phyloP scores from a whole-genome alignment of 1,139 yeast species.

The Pichia sp. region DNA sequence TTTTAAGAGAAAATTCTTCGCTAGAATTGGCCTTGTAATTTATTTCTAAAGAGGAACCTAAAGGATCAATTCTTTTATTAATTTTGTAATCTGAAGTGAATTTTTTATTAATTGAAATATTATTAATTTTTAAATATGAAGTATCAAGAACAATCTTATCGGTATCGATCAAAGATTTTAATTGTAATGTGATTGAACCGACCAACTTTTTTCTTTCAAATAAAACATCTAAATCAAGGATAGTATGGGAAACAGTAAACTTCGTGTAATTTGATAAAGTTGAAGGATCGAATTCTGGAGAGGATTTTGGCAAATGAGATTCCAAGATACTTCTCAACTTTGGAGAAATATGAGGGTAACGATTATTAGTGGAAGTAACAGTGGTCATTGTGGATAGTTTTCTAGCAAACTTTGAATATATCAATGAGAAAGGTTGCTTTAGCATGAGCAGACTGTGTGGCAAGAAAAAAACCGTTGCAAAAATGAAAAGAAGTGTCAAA shows the following conservation, averaged over 20 bases:
- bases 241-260: constrained; percentile 48
- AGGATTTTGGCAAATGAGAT: constrained; percentile 35
- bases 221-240: constrained; percentile 46
- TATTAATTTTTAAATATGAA: constrained; percentile 50
- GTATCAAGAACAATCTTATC: constrained; percentile 55
- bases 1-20: constrained; percentile 31
- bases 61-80: constrained; percentile 48
- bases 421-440: too few relatives aligned
- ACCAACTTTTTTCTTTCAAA: constrained; percentile 47
- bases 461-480: too few relatives aligned
- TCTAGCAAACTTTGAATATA: too few relatives aligned
- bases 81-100: constrained; percentile 32
- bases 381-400: neutral
- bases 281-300: constrained; percentile 67
- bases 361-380: neutral
- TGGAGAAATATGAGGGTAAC: constrained; percentile 25
- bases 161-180: constrained; percentile 31
- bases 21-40: constrained; percentile 12
- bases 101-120: constrained; percentile 41
- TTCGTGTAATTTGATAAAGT: constrained; percentile 64
- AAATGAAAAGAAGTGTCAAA: too few relatives aligned
- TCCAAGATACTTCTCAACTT: constrained; percentile 22
- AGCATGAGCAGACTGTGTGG: neutral
- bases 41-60: constrained; percentile 60
- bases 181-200: constrained; percentile 51